Evolutionary conservation across 208 protist species (phyloP).

Genomic region (Leishmania lainsoni): DNA sequence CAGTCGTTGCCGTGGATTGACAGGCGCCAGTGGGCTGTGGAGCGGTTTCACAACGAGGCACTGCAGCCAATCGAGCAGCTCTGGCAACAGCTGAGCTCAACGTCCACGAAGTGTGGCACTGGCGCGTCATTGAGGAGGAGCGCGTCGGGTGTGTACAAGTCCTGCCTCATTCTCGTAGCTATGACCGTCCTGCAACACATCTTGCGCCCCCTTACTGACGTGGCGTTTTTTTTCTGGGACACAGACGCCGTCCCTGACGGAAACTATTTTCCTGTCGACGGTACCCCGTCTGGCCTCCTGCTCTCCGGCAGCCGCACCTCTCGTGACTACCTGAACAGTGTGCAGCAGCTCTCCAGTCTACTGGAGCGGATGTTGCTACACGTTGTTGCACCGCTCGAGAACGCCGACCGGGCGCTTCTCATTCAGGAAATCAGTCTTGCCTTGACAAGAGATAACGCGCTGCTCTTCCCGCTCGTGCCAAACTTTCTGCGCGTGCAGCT

Average conservation of each 20-base stretch:
- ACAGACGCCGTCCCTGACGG: slow-evolving; percentile 47
- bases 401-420: slow-evolving; percentile 31
- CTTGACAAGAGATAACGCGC: slow-evolving; percentile 50
- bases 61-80: slow-evolving; percentile 24
- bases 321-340: slow-evolving; percentile 51
- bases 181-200: slow-evolving; percentile 47
- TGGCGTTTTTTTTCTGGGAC: slow-evolving; percentile 55
- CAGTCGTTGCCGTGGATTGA: slow-evolving; percentile 32
- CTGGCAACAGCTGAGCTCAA: slow-evolving; percentile 19
- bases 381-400: slow-evolving; percentile 18
- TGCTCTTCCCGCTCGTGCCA: slow-evolving; percentile 64
- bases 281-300: slow-evolving; percentile 6
- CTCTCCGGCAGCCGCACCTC: slow-evolving; percentile 52
- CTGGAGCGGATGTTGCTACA: slow-evolving; percentile 17
- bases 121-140: background rate
- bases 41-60: slow-evolving; percentile 20
- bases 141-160: slow-evolving; percentile 27
- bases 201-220: slow-evolving; percentile 48
- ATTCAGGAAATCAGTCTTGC: slow-evolving; percentile 40
- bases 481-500: slow-evolving; percentile 40
- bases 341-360: slow-evolving; percentile 28
- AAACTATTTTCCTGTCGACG: slow-evolving; percentile 49
- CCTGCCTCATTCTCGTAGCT: slow-evolving; percentile 36
- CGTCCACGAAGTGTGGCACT: background rate
- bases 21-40: slow-evolving; percentile 18